A percentile compares a stretch with the other conserved stretches of the same genome.
These are phyloP conservation scores for Ramalina intermedia DNA, from an alignment of 495 filamentous ascomycete species.

Conservation along the genomic window DNA sequence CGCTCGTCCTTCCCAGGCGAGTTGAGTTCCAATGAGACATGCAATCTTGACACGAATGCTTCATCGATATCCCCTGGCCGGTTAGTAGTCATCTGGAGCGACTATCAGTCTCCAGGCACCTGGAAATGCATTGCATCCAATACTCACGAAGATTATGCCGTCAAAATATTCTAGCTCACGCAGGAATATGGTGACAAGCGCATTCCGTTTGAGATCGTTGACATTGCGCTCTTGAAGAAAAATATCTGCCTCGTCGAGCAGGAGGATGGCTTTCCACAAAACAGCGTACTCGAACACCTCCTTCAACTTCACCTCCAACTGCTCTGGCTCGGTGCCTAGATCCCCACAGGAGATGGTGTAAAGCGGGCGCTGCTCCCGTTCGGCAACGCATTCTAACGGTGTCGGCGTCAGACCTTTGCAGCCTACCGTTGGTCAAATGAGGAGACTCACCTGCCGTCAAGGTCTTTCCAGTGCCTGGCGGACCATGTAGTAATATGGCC, in stretches of 20 bases:
- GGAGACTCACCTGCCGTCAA: slow-evolving; percentile 10
- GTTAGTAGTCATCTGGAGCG: slow-evolving; percentile 8
- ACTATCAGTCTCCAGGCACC: background rate
- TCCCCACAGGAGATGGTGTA: slow-evolving; percentile 13
- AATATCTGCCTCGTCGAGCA: slow-evolving; percentile 55
- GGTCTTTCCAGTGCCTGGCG: slow-evolving; percentile 14
- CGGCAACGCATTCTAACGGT: slow-evolving; percentile 5
- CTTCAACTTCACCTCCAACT: slow-evolving; percentile 8
- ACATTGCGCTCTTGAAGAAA: slow-evolving; percentile 42
- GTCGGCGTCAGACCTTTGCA: background rate
- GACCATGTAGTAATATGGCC: slow-evolving; percentile 8
- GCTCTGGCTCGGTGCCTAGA: slow-evolving; percentile 7
- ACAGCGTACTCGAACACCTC: slow-evolving; percentile 7
- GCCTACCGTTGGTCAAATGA: background rate
- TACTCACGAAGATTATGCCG: slow-evolving; percentile 19
- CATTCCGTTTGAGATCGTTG: slow-evolving; percentile 18
- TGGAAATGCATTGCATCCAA: background rate
- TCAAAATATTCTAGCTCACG: slow-evolving; percentile 43
- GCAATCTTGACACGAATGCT: slow-evolving; percentile 12
- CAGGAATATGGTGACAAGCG: slow-evolving; percentile 29
- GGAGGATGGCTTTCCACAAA: slow-evolving; percentile 26
- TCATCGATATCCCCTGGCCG: slow-evolving; percentile 12
- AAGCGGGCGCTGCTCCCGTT: slow-evolving; percentile 5
- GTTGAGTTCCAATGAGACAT: slow-evolving; percentile 7
- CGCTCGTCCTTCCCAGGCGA: slow-evolving; percentile 4